Evolutionary conservation across 129 eudicot species (phyloP).

Genomic region (Scalesia atractyloides): DNA sequence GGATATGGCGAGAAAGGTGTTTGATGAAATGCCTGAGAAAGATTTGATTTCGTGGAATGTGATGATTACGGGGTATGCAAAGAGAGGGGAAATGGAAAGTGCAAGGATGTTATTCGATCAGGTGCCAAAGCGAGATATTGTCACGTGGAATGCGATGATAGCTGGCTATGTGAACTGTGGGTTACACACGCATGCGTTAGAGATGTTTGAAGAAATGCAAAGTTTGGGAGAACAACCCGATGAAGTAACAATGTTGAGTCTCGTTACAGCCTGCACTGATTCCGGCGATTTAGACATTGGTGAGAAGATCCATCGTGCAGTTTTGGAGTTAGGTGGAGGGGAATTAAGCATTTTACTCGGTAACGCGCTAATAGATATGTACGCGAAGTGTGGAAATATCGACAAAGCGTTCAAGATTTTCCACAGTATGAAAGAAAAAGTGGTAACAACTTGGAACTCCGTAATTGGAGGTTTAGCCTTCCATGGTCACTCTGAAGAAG

Average conservation of each 20-base stretch:
- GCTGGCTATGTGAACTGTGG: conserved; percentile 56
- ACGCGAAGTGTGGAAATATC: conserved; percentile 75
- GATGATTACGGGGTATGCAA: conserved; percentile 74
- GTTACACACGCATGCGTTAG: conserved; percentile 47
- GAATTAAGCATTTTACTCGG: conserved; percentile 53
- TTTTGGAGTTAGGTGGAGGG: conserved; percentile 52
- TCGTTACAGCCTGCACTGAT: conserved; percentile 67
- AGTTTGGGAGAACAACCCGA: conserved; percentile 64
- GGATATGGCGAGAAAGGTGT: conserved; percentile 47
- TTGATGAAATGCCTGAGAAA: conserved; percentile 78
- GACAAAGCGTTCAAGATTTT: conserved; percentile 56
- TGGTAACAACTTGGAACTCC: conserved; percentile 67
- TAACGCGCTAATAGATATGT: conserved; percentile 80
- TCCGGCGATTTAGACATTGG: conserved; percentile 65
- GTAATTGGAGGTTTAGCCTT: conserved; percentile 70
- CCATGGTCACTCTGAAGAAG: conserved; percentile 65
- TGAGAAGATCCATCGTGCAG: conserved; percentile 59
- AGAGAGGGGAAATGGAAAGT: conserved; percentile 61
- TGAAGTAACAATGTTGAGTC: conserved; percentile 75
- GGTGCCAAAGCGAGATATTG: conserved; percentile 60
- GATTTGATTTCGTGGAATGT: conserved; percentile 90
- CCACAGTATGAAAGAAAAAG: conserved; percentile 61
- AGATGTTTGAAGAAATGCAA: conserved; percentile 73
- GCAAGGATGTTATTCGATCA: conserved; percentile 54
- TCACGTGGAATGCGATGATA: conserved; percentile 73